Conservation (phyloP, 371 early-diverging fungal species). For the Mortierella sp. region DNA sequence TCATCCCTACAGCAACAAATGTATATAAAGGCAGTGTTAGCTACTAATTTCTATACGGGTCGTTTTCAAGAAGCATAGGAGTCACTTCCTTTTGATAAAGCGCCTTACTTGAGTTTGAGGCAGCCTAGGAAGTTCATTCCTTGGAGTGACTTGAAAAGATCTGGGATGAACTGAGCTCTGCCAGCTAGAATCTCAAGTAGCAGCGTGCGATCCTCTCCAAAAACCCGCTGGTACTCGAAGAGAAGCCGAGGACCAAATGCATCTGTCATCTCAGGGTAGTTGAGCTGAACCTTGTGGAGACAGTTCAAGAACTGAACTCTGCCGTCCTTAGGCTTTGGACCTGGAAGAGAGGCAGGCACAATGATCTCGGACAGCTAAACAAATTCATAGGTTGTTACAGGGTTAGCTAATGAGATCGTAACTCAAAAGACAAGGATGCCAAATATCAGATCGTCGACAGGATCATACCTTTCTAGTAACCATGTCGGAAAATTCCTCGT, state of each 20-base stretch:
- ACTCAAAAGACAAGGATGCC: neutral
- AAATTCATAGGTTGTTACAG: neutral
- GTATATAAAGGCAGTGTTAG: neutral
- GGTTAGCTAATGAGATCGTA: neutral
- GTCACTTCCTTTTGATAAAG: neutral
- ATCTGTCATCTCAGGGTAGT: constrained; percentile 59
- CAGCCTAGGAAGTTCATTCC: constrained; percentile 61
- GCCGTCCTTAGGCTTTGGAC: constrained; percentile 23
- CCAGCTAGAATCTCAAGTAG: constrained; percentile 71
- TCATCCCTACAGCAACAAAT: constrained; percentile 61
- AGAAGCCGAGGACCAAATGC: constrained; percentile 57
- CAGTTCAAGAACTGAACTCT: constrained; percentile 57
- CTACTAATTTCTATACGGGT: neutral
- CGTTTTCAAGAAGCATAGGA: neutral
- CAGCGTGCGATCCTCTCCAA: constrained; percentile 57
- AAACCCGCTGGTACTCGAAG: constrained; percentile 57
- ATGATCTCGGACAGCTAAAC: constrained; percentile 35
- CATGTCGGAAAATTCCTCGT: constrained; percentile 39
- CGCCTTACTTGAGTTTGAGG: constrained; percentile 59
- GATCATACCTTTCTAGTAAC: constrained; percentile 52
- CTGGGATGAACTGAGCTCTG: constrained; percentile 61
- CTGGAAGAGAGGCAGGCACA: constrained; percentile 10
- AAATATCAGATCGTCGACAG: neutral
- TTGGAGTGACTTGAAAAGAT: constrained; percentile 66
- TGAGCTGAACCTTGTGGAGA: constrained; percentile 62